These are phyloP conservation scores for Phytophthora constricta DNA, from an alignment of 352 stramenopile genomes.

Conservation along the genomic window DNA sequence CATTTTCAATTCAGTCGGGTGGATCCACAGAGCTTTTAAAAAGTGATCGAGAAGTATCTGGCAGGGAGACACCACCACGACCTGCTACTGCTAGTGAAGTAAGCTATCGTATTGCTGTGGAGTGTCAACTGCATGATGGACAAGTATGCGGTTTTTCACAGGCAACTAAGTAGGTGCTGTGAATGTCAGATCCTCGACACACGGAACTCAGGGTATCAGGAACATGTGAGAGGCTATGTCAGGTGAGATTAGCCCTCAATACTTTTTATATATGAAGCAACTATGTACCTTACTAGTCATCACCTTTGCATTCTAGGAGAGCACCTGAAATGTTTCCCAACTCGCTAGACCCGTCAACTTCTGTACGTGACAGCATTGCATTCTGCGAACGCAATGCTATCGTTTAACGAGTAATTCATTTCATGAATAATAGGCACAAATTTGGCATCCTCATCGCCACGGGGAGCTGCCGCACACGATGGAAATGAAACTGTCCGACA, in stretches of 20 bases:
- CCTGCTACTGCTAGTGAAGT: slow-evolving; percentile 42
- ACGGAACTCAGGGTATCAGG: slow-evolving; percentile 24
- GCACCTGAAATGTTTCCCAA: slow-evolving; percentile 26
- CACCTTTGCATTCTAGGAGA: slow-evolving; percentile 16
- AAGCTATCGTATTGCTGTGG: slow-evolving; percentile 4
- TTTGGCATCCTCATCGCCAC: slow-evolving; percentile 28
- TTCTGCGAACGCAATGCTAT: neutral
- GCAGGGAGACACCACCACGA: slow-evolving; percentile 21
- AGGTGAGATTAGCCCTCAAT: slow-evolving; percentile 35
- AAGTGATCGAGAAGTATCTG: slow-evolving; percentile 15
- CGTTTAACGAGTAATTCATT: neutral
- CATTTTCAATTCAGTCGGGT: slow-evolving; percentile 10
- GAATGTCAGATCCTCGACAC: slow-evolving; percentile 38
- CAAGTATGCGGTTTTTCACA: no score
- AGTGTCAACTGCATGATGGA: slow-evolving; percentile 2
- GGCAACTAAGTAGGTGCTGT: neutral
- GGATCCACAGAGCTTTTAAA: slow-evolving; percentile 21
- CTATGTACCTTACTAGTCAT: neutral
- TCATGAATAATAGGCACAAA: slow-evolving; percentile 15
- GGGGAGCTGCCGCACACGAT: slow-evolving; percentile 31
- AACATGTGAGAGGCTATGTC: slow-evolving; percentile 54
- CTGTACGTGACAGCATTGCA: slow-evolving; percentile 12
- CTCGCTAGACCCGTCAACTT: slow-evolving; percentile 23
- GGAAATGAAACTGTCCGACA: slow-evolving; percentile 14
- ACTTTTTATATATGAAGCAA: neutral